These are phyloP conservation scores for Megacollybia marginata DNA, from an alignment of 768 basidiomycete genomes.

Conservation along the genomic window DNA sequence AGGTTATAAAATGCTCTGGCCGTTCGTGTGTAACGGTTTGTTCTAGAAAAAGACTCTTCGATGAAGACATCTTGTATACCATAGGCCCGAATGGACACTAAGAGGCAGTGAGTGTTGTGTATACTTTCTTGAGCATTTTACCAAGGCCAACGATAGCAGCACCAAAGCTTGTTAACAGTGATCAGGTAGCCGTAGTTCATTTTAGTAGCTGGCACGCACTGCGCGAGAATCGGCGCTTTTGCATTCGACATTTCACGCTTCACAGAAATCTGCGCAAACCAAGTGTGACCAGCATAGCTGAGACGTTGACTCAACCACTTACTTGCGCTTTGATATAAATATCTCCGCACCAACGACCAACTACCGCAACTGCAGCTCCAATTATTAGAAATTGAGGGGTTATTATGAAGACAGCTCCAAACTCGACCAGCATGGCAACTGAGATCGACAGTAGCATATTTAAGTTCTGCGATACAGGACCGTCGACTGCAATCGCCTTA, in stretches of 20 bases:
- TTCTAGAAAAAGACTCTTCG: constrained; percentile 8
- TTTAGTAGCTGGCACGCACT: no score
- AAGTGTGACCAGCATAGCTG: no score
- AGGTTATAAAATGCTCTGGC: constrained; percentile 27
- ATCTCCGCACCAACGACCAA: constrained; percentile 37
- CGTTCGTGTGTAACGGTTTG: constrained; percentile 28
- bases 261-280: constrained; percentile 27
- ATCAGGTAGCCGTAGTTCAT: no score
- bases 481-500: constrained; percentile 29
- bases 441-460: constrained; percentile 18
- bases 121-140: neutral
- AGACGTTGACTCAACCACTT: no score
- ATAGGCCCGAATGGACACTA: constrained; percentile 11
- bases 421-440: constrained; percentile 30
- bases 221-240: constrained; percentile 2
- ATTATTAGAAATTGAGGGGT: constrained; percentile 40
- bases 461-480: constrained; percentile 11
- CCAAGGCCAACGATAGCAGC: constrained; percentile 38
- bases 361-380: constrained; percentile 29
- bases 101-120: neutral
- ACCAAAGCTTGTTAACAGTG: constrained; percentile 25
- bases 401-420: constrained; percentile 35
- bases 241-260: constrained; percentile 45
- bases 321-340: constrained; percentile 35
- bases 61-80: constrained; percentile 8